Evolutionary conservation across 306 rosid genomes (phyloP), one percentile per base, ranked within the genome.

Genomic region (Leucaena leucocephala): DNA sequence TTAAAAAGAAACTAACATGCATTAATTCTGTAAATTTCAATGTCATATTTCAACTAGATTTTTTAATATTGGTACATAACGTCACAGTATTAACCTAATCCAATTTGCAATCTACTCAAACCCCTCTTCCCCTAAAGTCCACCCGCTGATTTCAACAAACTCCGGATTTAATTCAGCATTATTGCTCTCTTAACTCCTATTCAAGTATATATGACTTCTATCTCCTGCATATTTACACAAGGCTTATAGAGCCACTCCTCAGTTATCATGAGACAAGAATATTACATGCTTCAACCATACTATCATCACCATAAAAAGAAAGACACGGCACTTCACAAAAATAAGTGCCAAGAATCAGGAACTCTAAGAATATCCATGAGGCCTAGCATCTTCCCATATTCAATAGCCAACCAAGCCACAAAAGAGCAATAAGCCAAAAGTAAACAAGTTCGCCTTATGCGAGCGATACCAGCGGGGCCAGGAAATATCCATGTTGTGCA

Each of bases 371-470:
- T 82, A 73, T 92, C 93, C 16, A 70, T 76, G 62, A 94, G 85
- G 75, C 97, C 91, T 33, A 92, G 85, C 80, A 86, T 92, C 86
- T 89, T 88, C 76, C 93, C 89, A 52, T 88, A 94, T 80, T 89
- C 91, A 57, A 87, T 36, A 36, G 81, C 87, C 82, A 92, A 71
- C 97, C 97, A 94, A 58, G 88, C 90, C 79, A 86, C 84, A 79
- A 90, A 55, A 49, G 89, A 86, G 45, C 87, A 34, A 87, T 89
- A 94, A 39, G 86, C 93, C 48, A 92, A 74, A 69, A 94, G 86
- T 69, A 92, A 87, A 81, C 90, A 85, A 8, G 79, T 71, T 10
- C 88, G 93, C 81, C 78, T 77, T 70, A 90, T 72, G 68, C 65
- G 75, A 70, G 81, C 71, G 4, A 55, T 49, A 75, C 72, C 80